A percentile compares a stretch with the other conserved stretches of the same genome.
phyloP scores from a whole-genome alignment of 192 early-diverging fungal species.

The Backusella sp. region DNA sequence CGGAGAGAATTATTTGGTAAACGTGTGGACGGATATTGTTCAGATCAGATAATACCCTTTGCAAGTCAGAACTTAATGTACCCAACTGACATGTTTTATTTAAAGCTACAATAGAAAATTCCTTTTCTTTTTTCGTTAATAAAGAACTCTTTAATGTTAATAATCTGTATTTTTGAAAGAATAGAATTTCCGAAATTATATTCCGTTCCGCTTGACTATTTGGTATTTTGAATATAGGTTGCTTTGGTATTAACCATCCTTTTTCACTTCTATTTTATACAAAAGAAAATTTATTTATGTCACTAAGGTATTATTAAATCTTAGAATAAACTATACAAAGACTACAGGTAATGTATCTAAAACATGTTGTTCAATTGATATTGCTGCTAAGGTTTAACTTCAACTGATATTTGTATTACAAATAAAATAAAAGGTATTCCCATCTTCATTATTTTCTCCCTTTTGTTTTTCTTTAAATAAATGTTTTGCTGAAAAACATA shows the following conservation, averaged over 20 bases:
- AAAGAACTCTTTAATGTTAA: background rate
- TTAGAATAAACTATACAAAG: background rate
- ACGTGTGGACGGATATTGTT: background rate
- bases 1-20: background rate
- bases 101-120: background rate
- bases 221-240: too few relatives aligned
- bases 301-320: background rate
- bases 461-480: background rate
- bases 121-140: background rate
- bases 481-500: background rate
- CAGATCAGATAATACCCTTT: background rate
- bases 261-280: too few relatives aligned
- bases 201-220: too few relatives aligned
- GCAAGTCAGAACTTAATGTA: background rate
- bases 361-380: background rate
- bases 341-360: background rate
- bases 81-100: background rate
- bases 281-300: too few relatives aligned
- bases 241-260: too few relatives aligned
- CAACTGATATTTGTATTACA: background rate
- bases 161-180: background rate
- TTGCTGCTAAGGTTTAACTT: background rate
- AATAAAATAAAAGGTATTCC: background rate
- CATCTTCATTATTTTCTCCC: background rate
- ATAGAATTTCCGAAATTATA: too few relatives aligned